These are phyloP conservation scores for Mycothermus thermophilus DNA, from an alignment of 495 filamentous ascomycete genomes.

Conservation along the genomic window DNA sequence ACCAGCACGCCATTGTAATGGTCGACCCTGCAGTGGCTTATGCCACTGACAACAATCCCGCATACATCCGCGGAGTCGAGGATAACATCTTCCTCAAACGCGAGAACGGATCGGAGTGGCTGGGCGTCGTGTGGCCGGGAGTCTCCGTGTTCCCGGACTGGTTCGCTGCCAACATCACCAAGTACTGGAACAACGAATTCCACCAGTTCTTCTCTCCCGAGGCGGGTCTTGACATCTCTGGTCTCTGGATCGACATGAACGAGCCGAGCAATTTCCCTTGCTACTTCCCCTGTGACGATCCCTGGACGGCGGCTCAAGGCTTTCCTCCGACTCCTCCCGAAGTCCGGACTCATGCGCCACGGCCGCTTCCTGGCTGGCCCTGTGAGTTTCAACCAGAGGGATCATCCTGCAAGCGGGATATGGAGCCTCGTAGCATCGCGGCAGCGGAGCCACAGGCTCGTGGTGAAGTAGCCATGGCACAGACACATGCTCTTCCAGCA, in stretches of 20 bases:
- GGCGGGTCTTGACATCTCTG: constrained; percentile 68
- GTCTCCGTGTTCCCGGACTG: constrained; percentile 72
- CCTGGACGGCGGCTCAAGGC: constrained; percentile 38
- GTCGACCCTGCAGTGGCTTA: constrained; percentile 73
- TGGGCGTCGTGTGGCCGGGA: constrained; percentile 79
- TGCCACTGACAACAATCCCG: constrained; percentile 48
- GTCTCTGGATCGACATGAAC: constrained; percentile 81
- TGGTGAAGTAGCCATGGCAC: constrained; percentile 1
- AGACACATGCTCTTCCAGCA: constrained; percentile 10
- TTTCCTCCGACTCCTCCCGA: constrained; percentile 54
- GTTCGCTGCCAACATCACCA: constrained; percentile 54
- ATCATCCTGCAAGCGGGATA: constrained; percentile 10
- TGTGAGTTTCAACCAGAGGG: constrained; percentile 53
- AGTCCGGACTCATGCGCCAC: constrained; percentile 39
- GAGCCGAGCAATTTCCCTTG: constrained; percentile 57
- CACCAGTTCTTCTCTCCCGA: constrained; percentile 48
- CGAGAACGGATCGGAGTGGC: constrained; percentile 51
- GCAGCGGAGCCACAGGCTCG: not conserved
- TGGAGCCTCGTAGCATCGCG: not conserved
- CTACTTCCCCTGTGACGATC: constrained; percentile 55
- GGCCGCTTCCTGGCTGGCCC: constrained; percentile 57
- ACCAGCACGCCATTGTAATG: constrained; percentile 79
- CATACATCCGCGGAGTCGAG: constrained; percentile 49
- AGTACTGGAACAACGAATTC: constrained; percentile 68
- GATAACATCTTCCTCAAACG: constrained; percentile 51